A percentile compares a stretch with the other conserved stretches of the same genome.
phyloP scores from a whole-genome alignment of 306 rosid genomes.

The Quercus rubra region DNA sequence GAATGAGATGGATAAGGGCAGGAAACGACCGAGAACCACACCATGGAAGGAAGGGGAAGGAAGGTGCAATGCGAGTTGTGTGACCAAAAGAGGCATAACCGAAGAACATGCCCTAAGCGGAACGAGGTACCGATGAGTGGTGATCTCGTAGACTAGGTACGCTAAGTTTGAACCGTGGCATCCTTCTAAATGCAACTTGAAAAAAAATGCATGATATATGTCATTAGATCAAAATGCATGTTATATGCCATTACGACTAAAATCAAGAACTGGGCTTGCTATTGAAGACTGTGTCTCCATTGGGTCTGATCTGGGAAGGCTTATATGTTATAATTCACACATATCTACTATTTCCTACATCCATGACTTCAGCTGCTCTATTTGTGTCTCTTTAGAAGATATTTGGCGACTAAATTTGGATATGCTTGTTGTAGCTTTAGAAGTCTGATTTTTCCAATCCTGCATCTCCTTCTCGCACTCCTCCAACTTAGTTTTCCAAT shows the following conservation, averaged over 20 bases:
- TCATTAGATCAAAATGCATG: no score
- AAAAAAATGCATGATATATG: no score
- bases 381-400: slow-evolving; percentile 78
- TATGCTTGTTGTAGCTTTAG: slow-evolving; percentile 76
- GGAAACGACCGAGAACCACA: no score
- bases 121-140: no score
- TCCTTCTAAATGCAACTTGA: no score
- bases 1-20: no score
- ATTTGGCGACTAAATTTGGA: slow-evolving; percentile 87
- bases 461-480: slow-evolving; percentile 92
- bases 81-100: no score
- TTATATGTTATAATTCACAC: slow-evolving; percentile 81
- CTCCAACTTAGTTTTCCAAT: slow-evolving; percentile 86
- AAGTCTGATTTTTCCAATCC: slow-evolving; percentile 90
- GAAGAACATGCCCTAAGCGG: no score
- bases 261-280: slow-evolving; percentile 65
- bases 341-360: slow-evolving; percentile 87
- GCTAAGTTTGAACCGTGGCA: no score
- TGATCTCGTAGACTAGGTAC: no score
- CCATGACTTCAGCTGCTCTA: slow-evolving; percentile 60
- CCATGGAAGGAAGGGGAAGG: no score
- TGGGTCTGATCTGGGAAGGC: slow-evolving; percentile 77
- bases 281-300: slow-evolving; percentile 69
- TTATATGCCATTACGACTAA: slow-evolving; percentile 30
- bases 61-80: no score